Base-by-base conservation (phyloP, 1,284 basidiomycete genomes). In the Cutaneotrichosporon sp. region DNA sequence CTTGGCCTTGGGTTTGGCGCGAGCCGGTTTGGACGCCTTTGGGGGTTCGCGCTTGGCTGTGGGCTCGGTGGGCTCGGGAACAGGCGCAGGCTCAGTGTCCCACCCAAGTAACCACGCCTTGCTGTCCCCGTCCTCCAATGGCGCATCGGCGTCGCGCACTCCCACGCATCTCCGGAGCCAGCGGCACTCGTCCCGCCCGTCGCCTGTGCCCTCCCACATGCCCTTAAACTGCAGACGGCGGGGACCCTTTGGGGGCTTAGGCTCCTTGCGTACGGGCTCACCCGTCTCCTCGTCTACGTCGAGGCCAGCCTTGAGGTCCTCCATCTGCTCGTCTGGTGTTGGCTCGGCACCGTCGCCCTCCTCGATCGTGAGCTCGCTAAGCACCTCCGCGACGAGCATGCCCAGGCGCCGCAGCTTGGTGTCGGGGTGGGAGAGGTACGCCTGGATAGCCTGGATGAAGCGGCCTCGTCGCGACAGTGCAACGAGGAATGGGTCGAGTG, bases 341-440 rank as follows among this genome's bases (percentile, higher is more conserved):
- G 42, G 36, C 13, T 50, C 40, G 13, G 33, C 50, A 2, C 41
- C 52, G 14, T 44, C 44, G 8, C 57, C 51, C 13, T 48, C 51
- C 22, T 49, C 50, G 13, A 49, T 46, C 8, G 69, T 77, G 20
- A 61, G 61, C 52, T 60, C 63, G 53, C 65, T 70, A 8, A 79
- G 52, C 20, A 87, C 76, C 71, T 98, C 94, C 0, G 89, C 94
- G 0, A 84, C 83, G 12, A 97, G 80, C 92, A 97, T 96, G 2
- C 94, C 94, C 60, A 90, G 86, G n/a, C 86, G 80, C 2, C 93
- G 84, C 13, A 96, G 80, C 2, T 82, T 80, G 4, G 80, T 75
- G 54, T 94, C 90, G 4, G 86, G 76, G 64, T 96, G 90, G 0
- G 79, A 79, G 39, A 96, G 83, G 66, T 92, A 94, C 7, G 76